Percentiles rank a stretch among this genome's conserved stretches.
Evolutionary conservation across 768 basidiomycete species (phyloP).

Genomic region (Panaeolus papilionaceus): DNA sequence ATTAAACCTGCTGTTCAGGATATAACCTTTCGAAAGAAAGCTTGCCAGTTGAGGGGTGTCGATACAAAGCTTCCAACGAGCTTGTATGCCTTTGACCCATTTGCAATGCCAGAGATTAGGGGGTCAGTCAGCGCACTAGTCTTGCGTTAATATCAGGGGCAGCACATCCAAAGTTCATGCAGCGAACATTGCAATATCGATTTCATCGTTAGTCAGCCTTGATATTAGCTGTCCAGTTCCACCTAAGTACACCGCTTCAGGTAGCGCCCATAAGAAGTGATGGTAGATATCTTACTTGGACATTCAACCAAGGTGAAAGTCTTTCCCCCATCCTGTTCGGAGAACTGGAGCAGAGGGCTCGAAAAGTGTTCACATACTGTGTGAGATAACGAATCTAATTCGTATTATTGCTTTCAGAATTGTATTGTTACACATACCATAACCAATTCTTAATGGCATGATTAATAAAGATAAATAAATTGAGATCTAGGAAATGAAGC

Average conservation of each 20-base stretch:
- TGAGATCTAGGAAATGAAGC: background rate
- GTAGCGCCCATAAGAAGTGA: background rate
- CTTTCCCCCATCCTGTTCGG: slow-evolving; percentile 66
- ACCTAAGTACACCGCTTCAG: slow-evolving; percentile 46
- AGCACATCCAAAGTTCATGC: background rate
- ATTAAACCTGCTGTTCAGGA: background rate
- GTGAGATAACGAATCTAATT: background rate
- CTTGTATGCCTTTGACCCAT: slow-evolving; percentile 87
- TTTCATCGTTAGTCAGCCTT: slow-evolving; percentile 74
- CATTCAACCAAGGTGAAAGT: slow-evolving; percentile 90
- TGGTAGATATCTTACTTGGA: slow-evolving; percentile 60
- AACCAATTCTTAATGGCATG: slow-evolving; percentile 45
- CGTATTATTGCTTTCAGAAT: background rate
- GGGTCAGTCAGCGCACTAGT: slow-evolving; percentile 84
- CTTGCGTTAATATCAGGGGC: background rate
- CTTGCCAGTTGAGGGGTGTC: slow-evolving; percentile 86
- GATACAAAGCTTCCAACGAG: slow-evolving; percentile 92
- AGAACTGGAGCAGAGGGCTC: slow-evolving; percentile 88
- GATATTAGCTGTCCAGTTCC: slow-evolving; percentile 88
- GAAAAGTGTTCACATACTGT: slow-evolving; percentile 90
- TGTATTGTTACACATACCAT: slow-evolving; percentile 39
- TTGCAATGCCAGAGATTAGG: slow-evolving; percentile 91
- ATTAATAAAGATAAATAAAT: slow-evolving; percentile 16
- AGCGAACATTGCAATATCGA: slow-evolving; percentile 82
- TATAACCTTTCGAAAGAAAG: background rate